phyloP scores from a whole-genome alignment of 305 asterid genomes.

The Solanum hybrid region DNA sequence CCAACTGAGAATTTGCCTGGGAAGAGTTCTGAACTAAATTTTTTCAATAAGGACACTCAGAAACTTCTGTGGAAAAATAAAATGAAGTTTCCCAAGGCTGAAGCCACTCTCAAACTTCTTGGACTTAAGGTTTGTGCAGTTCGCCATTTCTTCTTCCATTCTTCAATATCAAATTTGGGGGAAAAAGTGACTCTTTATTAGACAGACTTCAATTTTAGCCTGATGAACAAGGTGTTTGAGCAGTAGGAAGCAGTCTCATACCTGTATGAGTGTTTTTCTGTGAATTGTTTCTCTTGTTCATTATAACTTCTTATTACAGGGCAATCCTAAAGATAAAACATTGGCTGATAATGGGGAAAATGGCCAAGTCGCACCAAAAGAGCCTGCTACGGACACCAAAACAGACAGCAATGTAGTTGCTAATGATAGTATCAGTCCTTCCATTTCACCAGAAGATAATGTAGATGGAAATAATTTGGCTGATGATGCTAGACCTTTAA shows the following conservation, averaged over 20 bases:
- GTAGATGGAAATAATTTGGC: slow-evolving; percentile 21
- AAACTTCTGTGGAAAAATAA: slow-evolving; percentile 90
- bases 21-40: slow-evolving; percentile 46
- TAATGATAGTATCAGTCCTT: slow-evolving; percentile 21
- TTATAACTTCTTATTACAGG: slow-evolving; percentile 18
- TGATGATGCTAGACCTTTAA: slow-evolving; percentile 51
- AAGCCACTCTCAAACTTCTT: slow-evolving; percentile 60
- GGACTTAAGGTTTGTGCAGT: slow-evolving; percentile 49
- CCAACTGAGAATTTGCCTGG: slow-evolving; percentile 9
- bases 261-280: neutral
- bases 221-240: neutral
- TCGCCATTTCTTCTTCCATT: neutral
- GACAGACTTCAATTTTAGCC: neutral
- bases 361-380: slow-evolving; percentile 25
- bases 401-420: slow-evolving; percentile 18
- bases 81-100: slow-evolving; percentile 74
- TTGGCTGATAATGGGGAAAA: slow-evolving; percentile 24
- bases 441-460: slow-evolving; percentile 26
- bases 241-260: neutral
- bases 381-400: slow-evolving; percentile 24
- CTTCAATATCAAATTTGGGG: neutral
- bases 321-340: slow-evolving; percentile 35
- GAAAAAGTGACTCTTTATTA: neutral
- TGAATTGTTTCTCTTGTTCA: neutral
- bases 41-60: slow-evolving; percentile 71